Evolutionary conservation across 2,329 filamentous ascomycete species (phyloP).

Genomic region (Colletotrichum gloeosporioides): DNA sequence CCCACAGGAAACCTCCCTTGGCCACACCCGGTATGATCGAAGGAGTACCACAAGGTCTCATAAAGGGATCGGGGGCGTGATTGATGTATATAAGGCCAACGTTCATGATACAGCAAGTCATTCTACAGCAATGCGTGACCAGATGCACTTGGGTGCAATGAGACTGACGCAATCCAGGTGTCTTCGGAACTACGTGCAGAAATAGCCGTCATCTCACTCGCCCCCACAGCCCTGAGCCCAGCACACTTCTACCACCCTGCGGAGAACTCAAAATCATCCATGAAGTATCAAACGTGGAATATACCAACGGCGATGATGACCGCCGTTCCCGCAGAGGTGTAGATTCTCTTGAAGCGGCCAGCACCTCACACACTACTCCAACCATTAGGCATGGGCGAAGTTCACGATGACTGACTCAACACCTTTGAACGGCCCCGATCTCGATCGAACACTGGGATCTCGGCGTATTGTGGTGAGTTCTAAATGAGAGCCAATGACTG

Average conservation of each 20-base stretch:
- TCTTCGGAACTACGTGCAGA: not conserved
- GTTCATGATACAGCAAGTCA: not conserved
- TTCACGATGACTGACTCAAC: no score
- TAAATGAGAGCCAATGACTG: not conserved
- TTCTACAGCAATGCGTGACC: not conserved
- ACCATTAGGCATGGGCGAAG: no score
- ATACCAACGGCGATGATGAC: not conserved
- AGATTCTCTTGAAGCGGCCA: not conserved
- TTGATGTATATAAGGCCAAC: accelerated
- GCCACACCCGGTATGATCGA: not conserved
- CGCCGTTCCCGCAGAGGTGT: accelerated
- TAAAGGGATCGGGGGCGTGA: not conserved
- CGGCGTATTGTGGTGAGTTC: no score
- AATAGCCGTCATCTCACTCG: not conserved
- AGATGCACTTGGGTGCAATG: no score
- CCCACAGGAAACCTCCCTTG: accelerated
- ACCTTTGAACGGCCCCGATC: no score
- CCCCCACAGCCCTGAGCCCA: no score
- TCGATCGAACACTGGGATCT: no score
- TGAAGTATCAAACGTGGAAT: not conserved
- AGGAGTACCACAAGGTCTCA: not conserved
- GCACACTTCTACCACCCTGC: no score
- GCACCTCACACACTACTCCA: no score
- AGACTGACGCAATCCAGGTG: no score
- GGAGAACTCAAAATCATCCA: accelerated